A percentile compares a stretch with the other conserved stretches of the same genome.
These are phyloP conservation scores for Rhizophora mangle DNA, from an alignment of 345 rosid genomes.

Conservation along the genomic window DNA sequence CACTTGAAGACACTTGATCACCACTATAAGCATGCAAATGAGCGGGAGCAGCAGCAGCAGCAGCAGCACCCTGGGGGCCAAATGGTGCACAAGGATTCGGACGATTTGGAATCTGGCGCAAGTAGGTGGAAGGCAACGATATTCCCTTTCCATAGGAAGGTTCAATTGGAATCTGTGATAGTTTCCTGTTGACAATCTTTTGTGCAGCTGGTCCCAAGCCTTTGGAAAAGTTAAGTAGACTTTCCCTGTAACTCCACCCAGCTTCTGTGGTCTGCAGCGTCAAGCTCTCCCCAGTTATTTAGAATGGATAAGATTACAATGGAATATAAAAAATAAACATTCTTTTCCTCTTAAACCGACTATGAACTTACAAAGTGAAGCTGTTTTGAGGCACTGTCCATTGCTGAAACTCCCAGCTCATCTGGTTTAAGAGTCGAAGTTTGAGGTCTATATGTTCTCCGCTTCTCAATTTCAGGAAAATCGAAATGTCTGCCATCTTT, in stretches of 20 bases:
- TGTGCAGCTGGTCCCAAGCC: constrained; percentile 26
- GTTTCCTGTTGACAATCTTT: constrained; percentile 16
- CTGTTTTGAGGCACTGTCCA: constrained; percentile 10
- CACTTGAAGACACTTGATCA: neutral
- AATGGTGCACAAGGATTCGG: neutral
- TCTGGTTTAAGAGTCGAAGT: neutral
- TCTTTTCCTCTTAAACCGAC: neutral
- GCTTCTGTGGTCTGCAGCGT: constrained; percentile 10
- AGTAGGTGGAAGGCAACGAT: constrained; percentile 3
- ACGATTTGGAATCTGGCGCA: neutral
- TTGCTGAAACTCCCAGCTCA: neutral
- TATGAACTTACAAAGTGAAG: constrained; percentile 16
- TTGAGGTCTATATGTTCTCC: constrained; percentile 16
- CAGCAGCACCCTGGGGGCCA: constrained; percentile 1
- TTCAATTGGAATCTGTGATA: constrained; percentile 9
- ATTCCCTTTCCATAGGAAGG: neutral
- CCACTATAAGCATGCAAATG: neutral
- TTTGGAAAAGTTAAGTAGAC: constrained; percentile 18
- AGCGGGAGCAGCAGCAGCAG: constrained; percentile 3
- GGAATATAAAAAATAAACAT: neutral
- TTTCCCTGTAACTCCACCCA: constrained; percentile 3
- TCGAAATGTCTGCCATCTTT: constrained; percentile 3
- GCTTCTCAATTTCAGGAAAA: constrained; percentile 10
- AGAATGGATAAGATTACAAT: neutral
- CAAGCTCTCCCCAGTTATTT: neutral